Base-by-base conservation (phyloP, 306 rosid species). In the Vigna mungo region DNA sequence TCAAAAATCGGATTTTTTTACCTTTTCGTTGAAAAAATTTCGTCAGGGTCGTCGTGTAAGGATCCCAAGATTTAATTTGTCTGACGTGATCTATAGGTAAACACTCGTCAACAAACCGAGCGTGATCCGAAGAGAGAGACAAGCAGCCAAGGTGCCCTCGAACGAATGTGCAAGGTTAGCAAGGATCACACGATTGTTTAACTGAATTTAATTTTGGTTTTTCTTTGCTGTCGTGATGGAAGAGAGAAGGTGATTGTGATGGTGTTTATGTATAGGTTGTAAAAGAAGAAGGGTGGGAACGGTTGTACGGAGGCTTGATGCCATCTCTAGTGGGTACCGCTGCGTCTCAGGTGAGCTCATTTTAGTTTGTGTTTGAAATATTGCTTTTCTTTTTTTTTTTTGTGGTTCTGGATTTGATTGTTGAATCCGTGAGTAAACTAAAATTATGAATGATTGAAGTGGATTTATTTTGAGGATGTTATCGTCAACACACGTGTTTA, bases 21-120 rank as follows among this genome's bases (percentile, higher is more conserved):
- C 11, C 0, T 13, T 55, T 78, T 36, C 23, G 11, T 25, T 10
- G n/a, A 9, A 43, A 46, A 2, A 0, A 9, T 27, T 5, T 63
- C 68, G 9, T 10, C 13, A 44, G n/a, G 43, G 23, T 43, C 77
- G 58, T 34, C 53, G 6, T 6, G n/a, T 47, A 21, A 60, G 47
- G 13, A 18, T 53, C 65, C 0, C 7, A 32, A 7, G 10, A 58
- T 68, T 66, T 46, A 1, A 17, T 61, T 68, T 73, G 54, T 46
- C 16, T 17, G 46, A 18, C 44, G 43, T 84, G 82, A 81, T 90
- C 86, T 83, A 23, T 60, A 92, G 98, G 87, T 92, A 53, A 95
- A 95, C 72, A 92, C 97, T 76, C 99, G 99, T 41, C 99, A 95
- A 80, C 97, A 95, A 72, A 92, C 97, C 23, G 92, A 95, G 75